Evolutionary conservation across 148 eudicot genomes (phyloP).

Genomic region (Persicaria tinctoria): DNA sequence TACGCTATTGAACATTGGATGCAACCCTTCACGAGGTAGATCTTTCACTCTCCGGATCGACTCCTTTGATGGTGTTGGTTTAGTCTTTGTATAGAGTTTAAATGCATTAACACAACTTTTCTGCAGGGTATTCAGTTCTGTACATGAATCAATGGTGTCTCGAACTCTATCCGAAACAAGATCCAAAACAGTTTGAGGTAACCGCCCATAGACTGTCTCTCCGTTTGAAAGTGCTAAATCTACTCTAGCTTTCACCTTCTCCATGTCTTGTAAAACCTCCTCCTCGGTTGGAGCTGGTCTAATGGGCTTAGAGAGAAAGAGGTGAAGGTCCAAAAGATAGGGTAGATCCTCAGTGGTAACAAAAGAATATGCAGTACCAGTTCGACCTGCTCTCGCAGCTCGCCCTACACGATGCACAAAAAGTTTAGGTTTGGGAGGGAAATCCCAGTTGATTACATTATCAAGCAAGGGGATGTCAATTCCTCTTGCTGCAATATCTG

Average conservation of each 20-base stretch:
- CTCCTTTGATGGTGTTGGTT: constrained; percentile 72
- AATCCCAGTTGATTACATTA: constrained; percentile 88
- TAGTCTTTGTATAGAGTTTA: constrained; percentile 52
- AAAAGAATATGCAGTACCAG: constrained; percentile 87
- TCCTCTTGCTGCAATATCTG: constrained; percentile 96
- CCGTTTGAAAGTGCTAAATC: constrained; percentile 68
- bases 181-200: constrained; percentile 83
- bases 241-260: constrained; percentile 46
- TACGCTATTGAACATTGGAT: constrained; percentile 66
- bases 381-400: constrained; percentile 93
- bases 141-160: constrained; percentile 59
- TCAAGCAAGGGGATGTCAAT: constrained; percentile 96
- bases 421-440: constrained; percentile 80
- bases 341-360: constrained; percentile 78
- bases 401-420: constrained; percentile 96
- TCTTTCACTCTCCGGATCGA: constrained; percentile 75
- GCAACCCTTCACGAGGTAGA: constrained; percentile 81
- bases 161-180: constrained; percentile 78
- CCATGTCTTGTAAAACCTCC: constrained; percentile 55
- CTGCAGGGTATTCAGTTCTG: constrained; percentile 53
- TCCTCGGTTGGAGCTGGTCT: constrained; percentile 93
- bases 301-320: constrained; percentile 80
- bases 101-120: constrained; percentile 60
- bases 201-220: constrained; percentile 79
- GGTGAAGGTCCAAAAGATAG: constrained; percentile 83